phyloP scores from a whole-genome alignment of 192 early-diverging fungal genomes.

The Linnemannia elongata region DNA sequence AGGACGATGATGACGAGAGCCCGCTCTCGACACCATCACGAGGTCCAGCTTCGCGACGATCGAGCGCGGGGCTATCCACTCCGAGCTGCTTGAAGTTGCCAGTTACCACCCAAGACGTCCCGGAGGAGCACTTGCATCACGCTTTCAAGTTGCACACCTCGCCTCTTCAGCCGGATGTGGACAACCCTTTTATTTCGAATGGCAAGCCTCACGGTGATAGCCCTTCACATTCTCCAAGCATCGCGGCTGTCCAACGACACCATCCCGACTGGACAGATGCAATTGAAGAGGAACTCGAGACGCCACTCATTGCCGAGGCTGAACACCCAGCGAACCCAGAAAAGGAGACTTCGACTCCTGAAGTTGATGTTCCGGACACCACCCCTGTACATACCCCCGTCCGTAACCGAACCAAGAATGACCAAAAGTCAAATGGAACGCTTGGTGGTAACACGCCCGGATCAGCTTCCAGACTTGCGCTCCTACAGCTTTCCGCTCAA shows the following conservation, averaged over 20 bases:
- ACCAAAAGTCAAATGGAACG: not conserved
- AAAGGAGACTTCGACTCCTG: not conserved
- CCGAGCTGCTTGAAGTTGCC: not conserved
- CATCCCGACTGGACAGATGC: constrained; percentile 10
- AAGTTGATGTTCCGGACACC: not conserved
- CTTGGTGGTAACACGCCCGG: constrained; percentile 1
- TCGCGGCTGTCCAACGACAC: not conserved
- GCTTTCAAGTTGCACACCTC: not conserved
- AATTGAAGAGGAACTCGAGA: not conserved
- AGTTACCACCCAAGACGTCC: not conserved
- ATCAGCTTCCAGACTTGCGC: constrained; percentile 17
- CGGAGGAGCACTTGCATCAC: constrained; percentile 15
- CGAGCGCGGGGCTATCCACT: not conserved
- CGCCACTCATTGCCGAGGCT: not conserved
- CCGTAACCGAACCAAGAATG: constrained; percentile 3
- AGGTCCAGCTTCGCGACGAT: not conserved
- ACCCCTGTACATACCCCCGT: constrained; percentile 33
- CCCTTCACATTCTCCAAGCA: not conserved
- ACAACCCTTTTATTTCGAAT: not conserved
- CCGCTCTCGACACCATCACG: constrained; percentile 18
- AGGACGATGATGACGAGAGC: constrained; percentile 12
- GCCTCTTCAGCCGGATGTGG: not conserved
- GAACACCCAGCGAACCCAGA: not conserved
- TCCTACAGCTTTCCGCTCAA: constrained; percentile 35
- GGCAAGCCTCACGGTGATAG: not conserved